These are phyloP conservation scores for Pseudocohnilembus persalinus DNA, from an alignment of 169 alveolate genomes.

Conservation along the genomic window DNA sequence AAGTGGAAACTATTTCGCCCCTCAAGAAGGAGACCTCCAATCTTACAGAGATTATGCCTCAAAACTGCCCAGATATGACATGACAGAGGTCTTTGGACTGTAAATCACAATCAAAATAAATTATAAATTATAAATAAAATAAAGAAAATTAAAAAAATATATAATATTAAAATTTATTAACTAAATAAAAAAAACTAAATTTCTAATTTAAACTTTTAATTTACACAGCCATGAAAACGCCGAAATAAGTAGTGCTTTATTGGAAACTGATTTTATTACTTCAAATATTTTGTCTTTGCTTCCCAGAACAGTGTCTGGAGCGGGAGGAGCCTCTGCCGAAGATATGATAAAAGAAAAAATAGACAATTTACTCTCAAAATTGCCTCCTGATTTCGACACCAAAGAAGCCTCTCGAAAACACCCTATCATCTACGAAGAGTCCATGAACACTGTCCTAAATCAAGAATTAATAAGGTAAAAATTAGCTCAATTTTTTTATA, in stretches of 20 bases:
- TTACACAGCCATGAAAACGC: slow-evolving; percentile 71
- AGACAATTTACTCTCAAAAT: slow-evolving; percentile 61
- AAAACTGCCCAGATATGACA: slow-evolving; percentile 75
- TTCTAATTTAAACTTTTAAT: too few species aligned
- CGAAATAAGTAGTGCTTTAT: slow-evolving; percentile 81
- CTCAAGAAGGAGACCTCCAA: slow-evolving; percentile 72
- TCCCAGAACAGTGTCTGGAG: slow-evolving; percentile 75
- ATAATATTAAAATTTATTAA: too few species aligned
- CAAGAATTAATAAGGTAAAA: slow-evolving; percentile 78
- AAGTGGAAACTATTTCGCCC: slow-evolving; percentile 83
- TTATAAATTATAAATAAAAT: too few species aligned
- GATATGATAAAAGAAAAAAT: slow-evolving; percentile 75
- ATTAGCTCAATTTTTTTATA: too few species aligned
- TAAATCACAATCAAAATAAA: background rate
- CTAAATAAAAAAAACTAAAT: too few species aligned
- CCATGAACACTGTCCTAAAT: slow-evolving; percentile 81
- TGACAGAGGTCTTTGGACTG: slow-evolving; percentile 84
- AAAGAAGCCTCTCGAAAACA: slow-evolving; percentile 78
- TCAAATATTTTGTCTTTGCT: slow-evolving; percentile 74
- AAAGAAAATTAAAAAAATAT: too few species aligned
- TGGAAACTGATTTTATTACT: slow-evolving; percentile 72
- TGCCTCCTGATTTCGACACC: slow-evolving; percentile 76
- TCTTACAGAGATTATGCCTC: slow-evolving; percentile 80
- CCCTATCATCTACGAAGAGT: slow-evolving; percentile 78
- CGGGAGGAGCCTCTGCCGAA: slow-evolving; percentile 76